A percentile compares a stretch with the other conserved stretches of the same genome.
phyloP scores from a whole-genome alignment of 305 asterid species.

The Fraxinus sp. region DNA sequence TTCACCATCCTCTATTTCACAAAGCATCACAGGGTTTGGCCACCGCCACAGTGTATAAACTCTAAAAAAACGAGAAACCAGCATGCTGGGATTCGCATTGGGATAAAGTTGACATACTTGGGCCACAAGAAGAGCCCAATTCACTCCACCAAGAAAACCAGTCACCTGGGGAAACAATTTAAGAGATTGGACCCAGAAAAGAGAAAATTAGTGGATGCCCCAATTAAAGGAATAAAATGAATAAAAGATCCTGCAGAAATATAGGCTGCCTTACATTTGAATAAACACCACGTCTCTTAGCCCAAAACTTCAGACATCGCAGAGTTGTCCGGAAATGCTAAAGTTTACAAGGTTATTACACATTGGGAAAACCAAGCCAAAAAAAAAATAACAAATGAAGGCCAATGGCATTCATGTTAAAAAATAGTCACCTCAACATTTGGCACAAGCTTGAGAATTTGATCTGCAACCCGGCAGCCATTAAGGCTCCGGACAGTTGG shows the following conservation, averaged over 20 bases:
- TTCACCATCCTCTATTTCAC: constrained; percentile 76
- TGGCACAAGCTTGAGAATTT: constrained; percentile 90
- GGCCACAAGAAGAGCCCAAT: constrained; percentile 98
- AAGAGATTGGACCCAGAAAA: background rate
- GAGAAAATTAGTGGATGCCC: background rate
- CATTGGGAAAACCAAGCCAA: background rate
- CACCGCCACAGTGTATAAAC: constrained; percentile 96
- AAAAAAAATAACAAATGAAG: background rate
- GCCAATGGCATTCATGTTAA: background rate
- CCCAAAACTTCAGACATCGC: constrained; percentile 90
- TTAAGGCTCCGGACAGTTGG: constrained; percentile 92
- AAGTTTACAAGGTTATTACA: constrained; percentile 9
- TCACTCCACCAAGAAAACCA: constrained; percentile 98
- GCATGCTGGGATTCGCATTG: constrained; percentile 88
- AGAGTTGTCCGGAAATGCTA: constrained; percentile 81
- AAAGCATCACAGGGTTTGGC: constrained; percentile 95
- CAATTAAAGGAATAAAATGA: too few species aligned
- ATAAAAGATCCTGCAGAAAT: too few species aligned
- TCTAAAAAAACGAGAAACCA: constrained; percentile 88
- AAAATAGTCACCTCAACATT: constrained; percentile 57
- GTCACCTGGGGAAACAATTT: constrained; percentile 55
- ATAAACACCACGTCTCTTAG: constrained; percentile 96
- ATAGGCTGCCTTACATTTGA: constrained; percentile 68
- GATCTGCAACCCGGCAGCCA: constrained; percentile 98
- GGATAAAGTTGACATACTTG: constrained; percentile 94